These are phyloP conservation scores for Cylindrotheca fusiformis DNA, from an alignment of 108 stramenopile genomes.

Conservation along the genomic window DNA sequence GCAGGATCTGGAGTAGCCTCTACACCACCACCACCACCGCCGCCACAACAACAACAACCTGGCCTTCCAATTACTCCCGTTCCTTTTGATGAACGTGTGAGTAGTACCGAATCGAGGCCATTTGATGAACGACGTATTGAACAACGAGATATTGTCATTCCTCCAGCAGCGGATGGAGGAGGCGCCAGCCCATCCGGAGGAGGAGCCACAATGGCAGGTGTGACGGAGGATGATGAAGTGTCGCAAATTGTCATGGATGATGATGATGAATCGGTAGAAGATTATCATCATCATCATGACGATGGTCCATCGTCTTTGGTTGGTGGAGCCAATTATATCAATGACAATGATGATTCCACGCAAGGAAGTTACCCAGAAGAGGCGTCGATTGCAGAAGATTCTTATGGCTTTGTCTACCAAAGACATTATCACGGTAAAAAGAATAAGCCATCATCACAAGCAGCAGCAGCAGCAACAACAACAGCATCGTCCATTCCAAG, in stretches of 20 bases:
- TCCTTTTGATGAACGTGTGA: neutral
- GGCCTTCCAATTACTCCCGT: no score
- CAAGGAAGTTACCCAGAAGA: neutral
- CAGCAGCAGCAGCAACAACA: no score
- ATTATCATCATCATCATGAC: neutral
- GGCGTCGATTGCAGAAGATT: neutral
- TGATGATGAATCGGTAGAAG: neutral
- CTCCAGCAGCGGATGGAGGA: no score
- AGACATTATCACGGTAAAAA: no score
- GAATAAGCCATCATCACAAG: no score
- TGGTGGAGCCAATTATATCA: no score
- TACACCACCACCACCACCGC: no score
- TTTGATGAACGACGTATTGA: neutral
- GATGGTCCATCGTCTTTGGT: no score
- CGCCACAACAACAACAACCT: no score
- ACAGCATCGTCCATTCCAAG: neutral
- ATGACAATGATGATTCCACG: neutral
- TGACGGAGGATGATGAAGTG: neutral
- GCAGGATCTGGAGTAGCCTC: no score
- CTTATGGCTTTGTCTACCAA: neutral
- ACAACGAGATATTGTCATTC: neutral
- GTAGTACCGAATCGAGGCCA: neutral
- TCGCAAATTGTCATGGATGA: neutral
- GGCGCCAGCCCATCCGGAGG: no score
- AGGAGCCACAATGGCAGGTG: neutral